These are phyloP conservation scores for Rhinocladiella mackenziei DNA, from an alignment of 2,329 filamentous ascomycete species.

Conservation along the genomic window DNA sequence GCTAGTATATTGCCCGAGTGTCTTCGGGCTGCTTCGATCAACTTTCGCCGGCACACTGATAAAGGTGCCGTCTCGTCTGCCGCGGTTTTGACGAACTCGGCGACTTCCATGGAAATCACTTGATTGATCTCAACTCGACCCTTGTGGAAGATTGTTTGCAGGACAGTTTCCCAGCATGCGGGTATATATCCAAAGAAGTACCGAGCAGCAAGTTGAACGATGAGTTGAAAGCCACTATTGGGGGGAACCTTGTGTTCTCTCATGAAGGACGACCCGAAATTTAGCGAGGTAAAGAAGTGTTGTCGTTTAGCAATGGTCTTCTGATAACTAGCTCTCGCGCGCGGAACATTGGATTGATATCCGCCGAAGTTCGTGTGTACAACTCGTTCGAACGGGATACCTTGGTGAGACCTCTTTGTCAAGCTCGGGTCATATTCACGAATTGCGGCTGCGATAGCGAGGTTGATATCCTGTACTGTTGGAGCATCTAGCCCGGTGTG, in stretches of 20 bases:
- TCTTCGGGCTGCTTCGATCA: conserved; percentile 6
- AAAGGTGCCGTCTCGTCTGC: conserved; percentile 1
- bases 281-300: conserved; percentile 1
- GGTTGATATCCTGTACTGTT: conserved; percentile 10
- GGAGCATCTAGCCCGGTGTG: conserved; percentile 8
- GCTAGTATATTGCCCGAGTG: conserved; percentile 9
- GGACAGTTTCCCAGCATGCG: conserved; percentile 8
- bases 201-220: conserved; percentile 10
- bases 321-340: not conserved
- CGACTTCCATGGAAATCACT: not conserved
- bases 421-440: conserved; percentile 1
- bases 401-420: not conserved
- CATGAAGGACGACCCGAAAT: conserved; percentile 6
- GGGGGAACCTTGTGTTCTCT: conserved; percentile 9
- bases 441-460: conserved; percentile 4
- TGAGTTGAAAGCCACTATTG: conserved; percentile 5
- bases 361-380: not conserved
- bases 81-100: conserved; percentile 1
- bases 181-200: conserved; percentile 6
- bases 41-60: conserved; percentile 2
- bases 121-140: conserved; percentile 10
- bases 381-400: not conserved
- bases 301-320: not conserved
- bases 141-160: conserved; percentile 5
- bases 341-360: not conserved